Evolutionary conservation across 2,329 filamentous ascomycete species (phyloP).

Genomic region (Colletotrichum tanaceti): DNA sequence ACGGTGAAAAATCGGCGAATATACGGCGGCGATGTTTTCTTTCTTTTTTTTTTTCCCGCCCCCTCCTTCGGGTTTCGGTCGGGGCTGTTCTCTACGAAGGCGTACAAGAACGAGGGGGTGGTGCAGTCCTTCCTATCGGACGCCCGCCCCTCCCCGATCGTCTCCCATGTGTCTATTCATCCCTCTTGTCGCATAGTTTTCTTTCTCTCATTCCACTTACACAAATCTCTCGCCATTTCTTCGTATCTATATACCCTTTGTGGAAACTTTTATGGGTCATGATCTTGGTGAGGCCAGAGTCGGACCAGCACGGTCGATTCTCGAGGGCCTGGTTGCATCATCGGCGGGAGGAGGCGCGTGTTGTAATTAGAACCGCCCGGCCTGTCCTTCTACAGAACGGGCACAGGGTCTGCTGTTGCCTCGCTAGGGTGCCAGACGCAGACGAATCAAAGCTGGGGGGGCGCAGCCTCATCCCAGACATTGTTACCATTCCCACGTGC

Average conservation of each 20-base stretch:
- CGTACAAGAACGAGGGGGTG: not conserved
- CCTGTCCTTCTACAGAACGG: not conserved
- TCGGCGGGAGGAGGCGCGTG: conserved; percentile 18
- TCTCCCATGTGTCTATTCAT: not conserved
- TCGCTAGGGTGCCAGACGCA: conserved; percentile 24
- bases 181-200: conserved; percentile 11
- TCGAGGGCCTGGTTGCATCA: conserved; percentile 19
- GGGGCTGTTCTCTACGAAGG: conserved; percentile 5
- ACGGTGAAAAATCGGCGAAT: conserved; percentile 31
- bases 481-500: not conserved
- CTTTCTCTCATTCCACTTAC: not conserved
- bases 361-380: conserved; percentile 23
- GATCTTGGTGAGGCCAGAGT: conserved; percentile 29
- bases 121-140: not conserved
- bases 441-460: conserved; percentile 19
- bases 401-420: conserved; percentile 26
- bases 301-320: conserved; percentile 1
- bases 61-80: not conserved
- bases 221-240: conserved; percentile 17
- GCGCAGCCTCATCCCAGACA: conserved; percentile 16
- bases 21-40: conserved; percentile 29
- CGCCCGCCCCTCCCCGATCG: conserved; percentile 1
- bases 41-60: too few relatives aligned
- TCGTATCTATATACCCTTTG: conserved; percentile 37
- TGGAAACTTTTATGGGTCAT: conserved; percentile 32